Evolutionary conservation across 2,329 filamentous ascomycete genomes (phyloP).

Genomic region (Epichloe coenophiala): DNA sequence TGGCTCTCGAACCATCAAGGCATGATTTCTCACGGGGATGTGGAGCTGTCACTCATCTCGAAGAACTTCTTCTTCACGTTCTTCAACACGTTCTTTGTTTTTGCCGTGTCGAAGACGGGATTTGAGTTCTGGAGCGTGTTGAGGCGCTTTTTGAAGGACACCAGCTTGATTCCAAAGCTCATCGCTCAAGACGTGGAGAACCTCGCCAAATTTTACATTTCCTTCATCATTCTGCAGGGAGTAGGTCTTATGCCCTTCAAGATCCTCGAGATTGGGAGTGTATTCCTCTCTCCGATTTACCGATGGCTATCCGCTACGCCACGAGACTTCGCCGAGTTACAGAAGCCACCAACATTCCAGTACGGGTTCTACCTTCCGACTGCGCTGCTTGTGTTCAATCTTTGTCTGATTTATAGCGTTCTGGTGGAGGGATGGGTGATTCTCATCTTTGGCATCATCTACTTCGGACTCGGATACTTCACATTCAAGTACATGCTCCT

Average conservation of each 20-base stretch:
- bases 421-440: slow-evolving; percentile 69
- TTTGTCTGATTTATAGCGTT: slow-evolving; percentile 90
- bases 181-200: slow-evolving; percentile 64
- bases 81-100: slow-evolving; percentile 96
- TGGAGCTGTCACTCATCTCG: slow-evolving; percentile 87
- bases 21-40: slow-evolving; percentile 87
- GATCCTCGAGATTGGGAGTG: slow-evolving; percentile 76
- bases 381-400: slow-evolving; percentile 82
- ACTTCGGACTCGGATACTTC: slow-evolving; percentile 73
- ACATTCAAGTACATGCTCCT: slow-evolving; percentile 95
- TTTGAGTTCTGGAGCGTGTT: slow-evolving; percentile 61
- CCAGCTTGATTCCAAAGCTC: slow-evolving; percentile 59
- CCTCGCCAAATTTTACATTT: slow-evolving; percentile 76
- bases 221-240: slow-evolving; percentile 86
- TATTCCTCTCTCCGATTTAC: slow-evolving; percentile 70
- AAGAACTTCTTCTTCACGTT: slow-evolving; percentile 99
- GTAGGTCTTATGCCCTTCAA: slow-evolving; percentile 90
- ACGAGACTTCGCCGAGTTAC: slow-evolving; percentile 72
- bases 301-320: slow-evolving; percentile 73
- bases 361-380: slow-evolving; percentile 95
- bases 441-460: slow-evolving; percentile 67
- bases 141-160: slow-evolving; percentile 62
- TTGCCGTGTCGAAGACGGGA: slow-evolving; percentile 77
- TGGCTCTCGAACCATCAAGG: slow-evolving; percentile 85
- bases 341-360: slow-evolving; percentile 74